Percentiles rank a stretch among this genome's conserved stretches.
phyloP scores from a whole-genome alignment of 257 asterid genomes.

The Solanum appendiculatum region DNA sequence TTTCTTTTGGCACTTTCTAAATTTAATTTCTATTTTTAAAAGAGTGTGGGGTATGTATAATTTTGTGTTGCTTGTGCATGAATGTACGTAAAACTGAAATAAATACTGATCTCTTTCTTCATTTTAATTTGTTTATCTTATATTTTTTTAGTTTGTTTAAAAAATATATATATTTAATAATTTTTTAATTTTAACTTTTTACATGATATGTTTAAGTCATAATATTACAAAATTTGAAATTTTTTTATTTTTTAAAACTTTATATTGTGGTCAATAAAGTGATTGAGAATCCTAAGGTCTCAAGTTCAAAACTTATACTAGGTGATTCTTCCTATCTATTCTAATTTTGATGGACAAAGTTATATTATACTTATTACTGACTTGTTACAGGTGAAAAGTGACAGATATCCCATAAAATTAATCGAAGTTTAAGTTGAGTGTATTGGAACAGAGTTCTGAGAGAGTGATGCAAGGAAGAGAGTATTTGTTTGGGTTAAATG shows the following conservation, averaged over 20 bases:
- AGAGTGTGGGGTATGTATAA: not conserved
- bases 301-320: too few relatives aligned
- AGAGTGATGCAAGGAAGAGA: conserved; percentile 24
- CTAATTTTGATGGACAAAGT: too few relatives aligned
- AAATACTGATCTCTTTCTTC: not conserved
- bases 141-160: too few relatives aligned
- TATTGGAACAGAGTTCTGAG: conserved; percentile 26
- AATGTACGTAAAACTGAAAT: conserved; percentile 16
- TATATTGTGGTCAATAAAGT: too few relatives aligned
- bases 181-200: not conserved
- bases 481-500: conserved; percentile 1
- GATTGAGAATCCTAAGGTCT: too few relatives aligned
- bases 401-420: too few relatives aligned
- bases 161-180: too few relatives aligned
- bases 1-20: not conserved
- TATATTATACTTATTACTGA: too few relatives aligned
- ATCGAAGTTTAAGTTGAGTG: not conserved
- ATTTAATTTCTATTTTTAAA: not conserved
- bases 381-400: too few relatives aligned
- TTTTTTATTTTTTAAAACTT: too few relatives aligned
- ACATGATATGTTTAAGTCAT: not conserved
- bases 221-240: too few relatives aligned
- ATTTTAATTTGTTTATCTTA: not conserved
- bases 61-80: conserved; percentile 27
- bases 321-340: fast-evolving